Evolutionary conservation across 306 rosid species (phyloP).

Genomic region (Elaeagnus macrophylla): DNA sequence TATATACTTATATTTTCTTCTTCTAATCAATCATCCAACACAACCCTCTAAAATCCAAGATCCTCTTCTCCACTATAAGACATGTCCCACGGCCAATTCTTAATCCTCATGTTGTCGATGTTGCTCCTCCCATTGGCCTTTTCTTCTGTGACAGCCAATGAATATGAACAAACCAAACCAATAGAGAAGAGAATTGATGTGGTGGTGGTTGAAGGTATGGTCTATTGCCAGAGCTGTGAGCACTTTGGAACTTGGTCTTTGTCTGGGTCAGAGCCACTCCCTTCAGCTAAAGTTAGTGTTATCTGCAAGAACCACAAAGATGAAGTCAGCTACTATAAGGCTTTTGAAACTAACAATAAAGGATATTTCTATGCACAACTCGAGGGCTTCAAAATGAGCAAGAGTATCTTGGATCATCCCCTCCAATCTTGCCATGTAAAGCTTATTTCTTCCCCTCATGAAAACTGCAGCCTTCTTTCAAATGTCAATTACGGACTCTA

Average conservation of each 20-base stretch:
- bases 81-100: slow-evolving; percentile 29
- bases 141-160: slow-evolving; percentile 24
- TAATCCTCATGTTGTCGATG: slow-evolving; percentile 27
- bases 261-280: slow-evolving; percentile 52
- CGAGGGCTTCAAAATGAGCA: slow-evolving; percentile 51
- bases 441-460: slow-evolving; percentile 61
- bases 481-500: slow-evolving; percentile 63
- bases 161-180: slow-evolving; percentile 11
- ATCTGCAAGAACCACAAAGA: slow-evolving; percentile 62
- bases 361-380: slow-evolving; percentile 74
- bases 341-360: slow-evolving; percentile 44
- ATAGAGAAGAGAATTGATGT: slow-evolving; percentile 37
- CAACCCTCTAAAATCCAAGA: too few relatives aligned
- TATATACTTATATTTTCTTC: too few relatives aligned
- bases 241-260: slow-evolving; percentile 64
- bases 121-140: slow-evolving; percentile 32
- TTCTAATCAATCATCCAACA: too few relatives aligned
- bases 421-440: slow-evolving; percentile 71
- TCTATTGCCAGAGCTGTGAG: slow-evolving; percentile 80
- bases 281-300: slow-evolving; percentile 65
- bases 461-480: slow-evolving; percentile 47
- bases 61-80: too few relatives aligned
- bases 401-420: slow-evolving; percentile 59
- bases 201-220: slow-evolving; percentile 66
- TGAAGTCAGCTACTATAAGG: slow-evolving; percentile 66